phyloP scores from a whole-genome alignment of 169 alveolate genomes.

The Eimeria tenella region DNA sequence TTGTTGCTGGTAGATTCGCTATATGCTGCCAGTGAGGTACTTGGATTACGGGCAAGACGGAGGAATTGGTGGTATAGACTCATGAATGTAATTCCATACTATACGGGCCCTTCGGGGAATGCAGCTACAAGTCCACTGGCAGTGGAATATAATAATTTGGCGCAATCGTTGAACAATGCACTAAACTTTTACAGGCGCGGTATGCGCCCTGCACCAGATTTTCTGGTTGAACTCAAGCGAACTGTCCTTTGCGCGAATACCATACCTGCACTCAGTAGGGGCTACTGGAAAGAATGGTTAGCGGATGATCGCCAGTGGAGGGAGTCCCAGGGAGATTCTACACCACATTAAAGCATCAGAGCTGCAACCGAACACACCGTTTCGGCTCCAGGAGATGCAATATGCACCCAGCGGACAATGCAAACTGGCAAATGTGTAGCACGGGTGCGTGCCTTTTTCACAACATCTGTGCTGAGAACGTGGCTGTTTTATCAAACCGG shows the following conservation, averaged over 20 bases:
- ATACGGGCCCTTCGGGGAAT: background rate
- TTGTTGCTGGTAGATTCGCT: background rate
- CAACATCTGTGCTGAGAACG: too few relatives aligned
- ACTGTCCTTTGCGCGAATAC: background rate
- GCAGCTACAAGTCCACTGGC: background rate
- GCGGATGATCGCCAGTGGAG: background rate
- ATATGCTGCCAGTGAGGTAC: conserved; percentile 9
- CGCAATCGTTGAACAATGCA: background rate
- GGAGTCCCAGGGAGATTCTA: too few relatives aligned
- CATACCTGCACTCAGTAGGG: background rate
- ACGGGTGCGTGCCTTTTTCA: too few relatives aligned
- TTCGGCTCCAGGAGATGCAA: too few relatives aligned
- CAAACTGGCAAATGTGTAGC: too few relatives aligned
- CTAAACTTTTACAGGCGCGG: background rate
- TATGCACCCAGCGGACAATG: too few relatives aligned
- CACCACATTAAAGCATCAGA: too few relatives aligned
- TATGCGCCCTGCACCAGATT: background rate
- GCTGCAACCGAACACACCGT: too few relatives aligned
- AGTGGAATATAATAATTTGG: background rate
- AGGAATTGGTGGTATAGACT: background rate
- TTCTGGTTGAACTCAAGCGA: background rate
- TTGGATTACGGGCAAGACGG: background rate
- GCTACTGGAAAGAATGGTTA: background rate
- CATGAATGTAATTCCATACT: background rate
- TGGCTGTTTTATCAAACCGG: too few relatives aligned